phyloP scores from a whole-genome alignment of 345 rosid species.

The Punica granatum region DNA sequence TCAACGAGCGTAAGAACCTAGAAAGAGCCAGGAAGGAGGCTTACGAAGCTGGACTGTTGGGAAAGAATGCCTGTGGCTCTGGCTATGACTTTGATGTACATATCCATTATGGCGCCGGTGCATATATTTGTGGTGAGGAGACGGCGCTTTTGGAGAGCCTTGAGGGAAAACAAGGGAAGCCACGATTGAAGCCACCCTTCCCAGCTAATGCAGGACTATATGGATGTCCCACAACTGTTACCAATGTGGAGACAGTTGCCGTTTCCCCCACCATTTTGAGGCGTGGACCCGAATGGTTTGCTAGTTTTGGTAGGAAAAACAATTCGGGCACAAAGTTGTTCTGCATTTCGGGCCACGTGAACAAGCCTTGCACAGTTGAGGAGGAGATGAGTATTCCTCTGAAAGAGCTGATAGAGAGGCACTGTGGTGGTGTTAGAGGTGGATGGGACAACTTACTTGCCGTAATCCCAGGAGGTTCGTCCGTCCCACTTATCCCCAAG shows the following conservation, averaged over 20 bases:
- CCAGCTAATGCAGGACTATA: slow-evolving; percentile 96
- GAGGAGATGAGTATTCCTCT: slow-evolving; percentile 95
- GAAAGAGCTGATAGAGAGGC: slow-evolving; percentile 89
- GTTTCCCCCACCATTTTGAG: slow-evolving; percentile 94
- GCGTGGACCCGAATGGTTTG: slow-evolving; percentile 98
- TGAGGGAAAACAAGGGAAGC: slow-evolving; percentile 96
- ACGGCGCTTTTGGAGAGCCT: slow-evolving; percentile 96
- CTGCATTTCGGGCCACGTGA: slow-evolving; percentile 88
- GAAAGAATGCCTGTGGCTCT: slow-evolving; percentile 96
- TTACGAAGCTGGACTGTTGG: slow-evolving; percentile 81
- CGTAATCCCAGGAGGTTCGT: slow-evolving; percentile 90
- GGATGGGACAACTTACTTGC: slow-evolving; percentile 99
- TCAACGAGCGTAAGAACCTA: slow-evolving; percentile 72
- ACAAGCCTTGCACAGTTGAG: slow-evolving; percentile 93
- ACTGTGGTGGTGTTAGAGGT: slow-evolving; percentile 93
- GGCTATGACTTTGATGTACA: slow-evolving; percentile 97
- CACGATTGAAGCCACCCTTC: slow-evolving; percentile 98
- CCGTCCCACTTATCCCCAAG: slow-evolving; percentile 86
- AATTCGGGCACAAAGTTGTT: slow-evolving; percentile 84
- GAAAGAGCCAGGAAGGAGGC: slow-evolving; percentile 91
- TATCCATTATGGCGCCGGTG: slow-evolving; percentile 96
- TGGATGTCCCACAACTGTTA: slow-evolving; percentile 95
- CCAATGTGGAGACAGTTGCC: slow-evolving; percentile 94
- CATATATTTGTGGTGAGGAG: slow-evolving; percentile 98
- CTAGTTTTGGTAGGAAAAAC: slow-evolving; percentile 96